Conservation (phyloP, 1,284 basidiomycete species). For the Ustilago loliicola region DNA sequence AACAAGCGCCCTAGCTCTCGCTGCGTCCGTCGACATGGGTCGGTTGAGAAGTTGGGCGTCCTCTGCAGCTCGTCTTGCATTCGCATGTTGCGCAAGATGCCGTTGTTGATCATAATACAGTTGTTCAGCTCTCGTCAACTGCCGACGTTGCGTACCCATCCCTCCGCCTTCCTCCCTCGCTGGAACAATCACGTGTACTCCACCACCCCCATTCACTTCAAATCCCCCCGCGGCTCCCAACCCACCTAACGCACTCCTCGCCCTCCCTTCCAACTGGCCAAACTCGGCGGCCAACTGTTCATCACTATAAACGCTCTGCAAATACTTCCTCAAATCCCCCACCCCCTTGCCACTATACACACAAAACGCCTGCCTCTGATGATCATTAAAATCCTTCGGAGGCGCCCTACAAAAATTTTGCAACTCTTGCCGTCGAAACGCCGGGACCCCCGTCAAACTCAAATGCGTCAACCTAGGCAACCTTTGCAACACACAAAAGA, state of each 20-base stretch:
- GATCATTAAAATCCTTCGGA: slow-evolving; percentile 89
- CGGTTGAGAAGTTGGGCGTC: slow-evolving; percentile 27
- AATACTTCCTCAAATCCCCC: slow-evolving; percentile 80
- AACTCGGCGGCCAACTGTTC: slow-evolving; percentile 50
- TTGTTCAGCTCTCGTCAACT: slow-evolving; percentile 34
- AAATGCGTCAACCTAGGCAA: slow-evolving; percentile 91
- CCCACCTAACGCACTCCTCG: slow-evolving; percentile 31
- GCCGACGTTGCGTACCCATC: background rate
- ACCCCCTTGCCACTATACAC: slow-evolving; percentile 96
- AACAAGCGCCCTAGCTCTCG: slow-evolving; percentile 3
- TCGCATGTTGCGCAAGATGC: slow-evolving; percentile 28
- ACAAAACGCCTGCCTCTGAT: slow-evolving; percentile 92
- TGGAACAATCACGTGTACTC: background rate
- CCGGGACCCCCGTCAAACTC: slow-evolving; percentile 93
- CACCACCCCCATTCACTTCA: background rate
- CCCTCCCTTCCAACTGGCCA: slow-evolving; percentile 49
- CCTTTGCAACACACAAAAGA: slow-evolving; percentile 89
- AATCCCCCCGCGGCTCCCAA: background rate
- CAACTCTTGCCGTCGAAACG: slow-evolving; percentile 86
- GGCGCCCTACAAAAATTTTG: slow-evolving; percentile 91
- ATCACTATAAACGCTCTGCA: slow-evolving; percentile 57
- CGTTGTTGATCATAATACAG: slow-evolving; percentile 49
- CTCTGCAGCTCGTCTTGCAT: slow-evolving; percentile 31
- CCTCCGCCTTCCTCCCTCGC: background rate
- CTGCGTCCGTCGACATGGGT: slow-evolving; percentile 3